Base-by-base conservation (phyloP, 2,329 filamentous ascomycete species). In the Colletotrichum abscissum region DNA sequence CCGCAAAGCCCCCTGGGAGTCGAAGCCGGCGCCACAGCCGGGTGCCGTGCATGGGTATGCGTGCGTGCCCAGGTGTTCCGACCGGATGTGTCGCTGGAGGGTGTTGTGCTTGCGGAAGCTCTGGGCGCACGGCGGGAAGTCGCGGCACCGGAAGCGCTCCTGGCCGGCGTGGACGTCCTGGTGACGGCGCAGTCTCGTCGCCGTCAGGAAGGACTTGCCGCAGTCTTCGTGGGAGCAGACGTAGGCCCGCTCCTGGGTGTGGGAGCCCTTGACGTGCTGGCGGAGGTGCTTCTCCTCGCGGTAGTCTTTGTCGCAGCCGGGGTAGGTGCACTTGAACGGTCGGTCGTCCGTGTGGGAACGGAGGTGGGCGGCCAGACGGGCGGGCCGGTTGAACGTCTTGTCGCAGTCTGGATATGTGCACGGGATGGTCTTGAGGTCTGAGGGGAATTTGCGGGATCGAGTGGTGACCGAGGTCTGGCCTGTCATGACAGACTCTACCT, bases 71-170 rank as follows among this genome's bases (percentile, higher is more conserved):
- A 96, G 84, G 81, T 98, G 96, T 14, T 92, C 92, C 11, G 90
- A 90, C 67, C 92, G 90, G 75, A 98, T 90, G 80, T 98, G 96
- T 64, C 93, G 92, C 80, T 95, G 91, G 19, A 98, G 87, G 0
- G 95, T 97, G 76, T 95, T 92, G 80, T 95, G 93, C 82, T 98
- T 98, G 74, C 96, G 90, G 81, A 98, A 98, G 24, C 90, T 91
- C 82, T 94, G 90, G 22, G 89, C 88, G 82, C 95, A 98, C 1
- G 89, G 90, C 1, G 89, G 88, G 76, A 90, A 92, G 42, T 90
- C 92, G 26, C 88, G 91, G 79, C 95, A 98, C 70, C 89, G 88
- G 78, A 93, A 95, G 66, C 93, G 89, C 79, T 97, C 92, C 76
- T 92, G 90, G 66, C 92, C 93, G 78, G 93, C 89, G 81, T 98